Conservation (phyloP, 768 basidiomycete genomes). For the Tubosaeta sp. region DNA sequence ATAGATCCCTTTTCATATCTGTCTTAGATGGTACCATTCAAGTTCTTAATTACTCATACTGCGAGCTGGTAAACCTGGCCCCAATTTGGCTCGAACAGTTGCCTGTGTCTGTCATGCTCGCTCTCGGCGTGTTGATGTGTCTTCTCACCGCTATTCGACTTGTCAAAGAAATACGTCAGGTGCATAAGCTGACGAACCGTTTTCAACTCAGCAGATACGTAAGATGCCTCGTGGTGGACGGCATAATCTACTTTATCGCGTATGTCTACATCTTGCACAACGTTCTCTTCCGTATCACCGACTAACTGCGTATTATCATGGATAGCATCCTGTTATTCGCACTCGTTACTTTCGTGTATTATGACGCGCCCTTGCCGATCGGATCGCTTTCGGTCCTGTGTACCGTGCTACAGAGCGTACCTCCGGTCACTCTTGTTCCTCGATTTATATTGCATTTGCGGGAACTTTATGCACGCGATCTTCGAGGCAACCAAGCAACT, state of each 20-base stretch:
- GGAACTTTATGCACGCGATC: neutral
- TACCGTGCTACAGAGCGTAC: neutral
- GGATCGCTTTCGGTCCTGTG: neutral
- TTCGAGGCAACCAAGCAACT: neutral
- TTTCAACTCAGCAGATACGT: neutral
- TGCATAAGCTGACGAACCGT: neutral
- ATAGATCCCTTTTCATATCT: no score
- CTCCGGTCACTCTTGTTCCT: neutral
- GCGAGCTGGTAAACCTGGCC: no score
- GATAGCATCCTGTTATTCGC: neutral
- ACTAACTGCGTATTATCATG: neutral
- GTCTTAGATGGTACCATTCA: no score
- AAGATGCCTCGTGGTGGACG: neutral
- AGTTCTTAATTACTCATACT: no score
- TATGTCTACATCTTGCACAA: neutral
- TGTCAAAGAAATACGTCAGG: neutral
- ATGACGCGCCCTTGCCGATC: neutral
- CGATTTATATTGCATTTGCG: slow-evolving; percentile 1
- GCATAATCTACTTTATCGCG: slow-evolving; percentile 1
- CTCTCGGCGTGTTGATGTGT: no score
- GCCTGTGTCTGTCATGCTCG: neutral
- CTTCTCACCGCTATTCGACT: neutral
- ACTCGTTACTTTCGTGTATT: neutral
- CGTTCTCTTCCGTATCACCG: neutral
- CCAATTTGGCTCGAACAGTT: neutral